Base-by-base conservation (phyloP, 2,329 filamentous ascomycete genomes). In the Calonectria leucothoes region DNA sequence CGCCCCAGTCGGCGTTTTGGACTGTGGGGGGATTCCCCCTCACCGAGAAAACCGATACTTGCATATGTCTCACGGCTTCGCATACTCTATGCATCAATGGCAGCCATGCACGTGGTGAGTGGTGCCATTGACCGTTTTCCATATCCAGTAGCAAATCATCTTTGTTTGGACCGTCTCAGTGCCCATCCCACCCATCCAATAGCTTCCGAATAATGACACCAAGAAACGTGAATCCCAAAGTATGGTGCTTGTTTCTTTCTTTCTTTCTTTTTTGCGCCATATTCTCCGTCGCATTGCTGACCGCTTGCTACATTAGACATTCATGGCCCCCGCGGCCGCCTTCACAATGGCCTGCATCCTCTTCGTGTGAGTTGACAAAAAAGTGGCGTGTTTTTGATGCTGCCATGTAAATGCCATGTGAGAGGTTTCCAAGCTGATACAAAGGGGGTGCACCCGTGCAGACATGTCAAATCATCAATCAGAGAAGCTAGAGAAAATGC, bases 271-370 rank as follows among this genome's bases (percentile, higher is more conserved):
- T 3, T 10, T 6, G 1, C 5, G 15, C 27, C 31, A 23, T 45
- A 45, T 45, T 45, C n/a, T 45, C 42, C 20, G 42, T 45, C 10
- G 42, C 20, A 2, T 45, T 12, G 42, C 75, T 81, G 15, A 81
- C 23, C 14, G 0, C 23, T 52, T 25, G 29, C 23, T 25, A 4
- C 15, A 15, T 57, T 57, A 88, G 87, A 86, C 82, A 45, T 82
- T 90, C 70, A 86, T 87, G 72, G 87, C 88, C 67, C 89, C 89
- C 11, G 80, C 87, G 27, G 89, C 89, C 23, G 89, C 89, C 48
- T 89, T 89, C 73, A 88, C 87, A 23, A 90, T 90, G 89, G 89
- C 89, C 4, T 83, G 85, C 59, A 80, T 90, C 15, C 82, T 90
- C 27, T 87, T 90, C 71, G 87, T 86, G 82, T 88, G 81, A 78